Percentiles rank a stretch among this genome's conserved stretches.
These are phyloP conservation scores for Fonsecaea monophora DNA, from an alignment of 2,329 filamentous ascomycete species.

Conservation along the genomic window DNA sequence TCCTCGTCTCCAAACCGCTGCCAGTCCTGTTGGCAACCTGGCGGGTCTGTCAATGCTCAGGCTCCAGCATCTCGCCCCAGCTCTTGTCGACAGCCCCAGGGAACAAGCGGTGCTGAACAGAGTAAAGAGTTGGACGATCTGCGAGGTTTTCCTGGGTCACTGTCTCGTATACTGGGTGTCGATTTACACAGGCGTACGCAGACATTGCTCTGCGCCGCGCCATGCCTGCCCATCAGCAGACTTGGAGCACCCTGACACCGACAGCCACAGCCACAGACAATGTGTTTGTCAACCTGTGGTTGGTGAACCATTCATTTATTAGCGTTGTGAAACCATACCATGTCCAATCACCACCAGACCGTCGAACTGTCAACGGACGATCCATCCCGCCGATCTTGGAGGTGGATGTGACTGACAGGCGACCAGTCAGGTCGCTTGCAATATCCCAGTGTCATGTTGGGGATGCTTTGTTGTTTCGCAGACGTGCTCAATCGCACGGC, in stretches of 20 bases:
- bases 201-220: neutral
- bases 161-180: neutral
- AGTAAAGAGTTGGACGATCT: neutral
- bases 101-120: neutral
- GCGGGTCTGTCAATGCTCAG: neutral
- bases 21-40: neutral
- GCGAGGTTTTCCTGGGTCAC: neutral
- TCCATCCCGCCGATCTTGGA: slow-evolving; percentile 2
- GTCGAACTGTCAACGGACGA: neutral
- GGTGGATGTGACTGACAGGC: neutral
- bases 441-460: neutral
- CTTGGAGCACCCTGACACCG: neutral
- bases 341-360: neutral
- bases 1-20: neutral
- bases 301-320: slow-evolving; percentile 16
- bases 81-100: neutral
- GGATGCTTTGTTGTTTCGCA: neutral
- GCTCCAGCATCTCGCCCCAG: neutral
- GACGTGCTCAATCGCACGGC: neutral
- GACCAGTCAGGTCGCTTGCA: neutral
- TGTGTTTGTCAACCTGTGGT: slow-evolving; percentile 34
- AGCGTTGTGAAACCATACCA: slow-evolving; percentile 20
- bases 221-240: slow-evolving; percentile 4
- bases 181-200: neutral
- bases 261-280: neutral